Percentiles rank a stretch among this genome's conserved stretches.
These are phyloP conservation scores for Aspergillus heteromorphus DNA, from an alignment of 495 filamentous ascomycete genomes.

Conservation along the genomic window DNA sequence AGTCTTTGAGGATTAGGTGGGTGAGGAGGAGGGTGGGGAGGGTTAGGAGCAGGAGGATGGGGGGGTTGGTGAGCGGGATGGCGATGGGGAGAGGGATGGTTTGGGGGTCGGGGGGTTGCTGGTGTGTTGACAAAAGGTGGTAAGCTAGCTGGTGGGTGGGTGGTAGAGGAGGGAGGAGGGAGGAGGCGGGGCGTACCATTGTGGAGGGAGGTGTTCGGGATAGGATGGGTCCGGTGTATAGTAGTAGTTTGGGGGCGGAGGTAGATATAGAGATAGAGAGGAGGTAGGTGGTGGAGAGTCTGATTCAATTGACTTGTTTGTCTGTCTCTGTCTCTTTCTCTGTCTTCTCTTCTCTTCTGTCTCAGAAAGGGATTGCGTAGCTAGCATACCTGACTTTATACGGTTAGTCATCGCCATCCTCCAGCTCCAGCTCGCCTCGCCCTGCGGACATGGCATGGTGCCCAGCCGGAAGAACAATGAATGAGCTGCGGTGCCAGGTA, in stretches of 20 bases:
- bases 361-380: not conserved
- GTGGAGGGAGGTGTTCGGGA: too few species aligned
- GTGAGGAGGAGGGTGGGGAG: slow-evolving; percentile 45
- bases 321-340: too few species aligned
- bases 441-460: not conserved
- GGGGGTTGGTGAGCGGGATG: not conserved
- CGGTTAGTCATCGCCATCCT: not conserved
- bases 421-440: too few species aligned
- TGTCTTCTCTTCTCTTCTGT: not conserved
- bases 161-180: not conserved
- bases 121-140: too few species aligned
- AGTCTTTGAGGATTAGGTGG: slow-evolving; percentile 66
- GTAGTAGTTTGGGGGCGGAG: too few species aligned
- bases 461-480: not conserved
- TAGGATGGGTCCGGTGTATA: too few species aligned
- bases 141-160: not conserved
- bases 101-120: not conserved
- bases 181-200: too few species aligned
- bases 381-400: not conserved
- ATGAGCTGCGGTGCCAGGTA: not conserved
- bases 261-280: too few species aligned
- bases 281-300: too few species aligned
- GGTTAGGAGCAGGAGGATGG: slow-evolving; percentile 23
- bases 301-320: too few species aligned
- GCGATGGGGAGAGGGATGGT: not conserved